Evolutionary conservation across 1,284 basidiomycete species (phyloP), one percentile per base, ranked within the genome.

Genomic region (Ceratobasidium sp.): DNA sequence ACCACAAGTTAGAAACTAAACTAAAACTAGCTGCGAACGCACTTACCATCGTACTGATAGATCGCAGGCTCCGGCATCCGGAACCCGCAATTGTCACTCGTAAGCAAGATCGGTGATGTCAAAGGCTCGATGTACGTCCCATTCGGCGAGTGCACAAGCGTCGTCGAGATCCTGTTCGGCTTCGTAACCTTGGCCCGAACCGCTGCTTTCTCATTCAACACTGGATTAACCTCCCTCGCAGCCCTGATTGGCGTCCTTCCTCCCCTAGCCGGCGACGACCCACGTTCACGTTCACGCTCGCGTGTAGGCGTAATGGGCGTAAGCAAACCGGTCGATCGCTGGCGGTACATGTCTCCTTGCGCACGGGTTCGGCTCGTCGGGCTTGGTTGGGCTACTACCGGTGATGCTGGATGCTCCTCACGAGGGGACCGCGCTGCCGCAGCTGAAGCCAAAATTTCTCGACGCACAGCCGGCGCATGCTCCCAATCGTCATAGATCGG

Each of bases 31-130:
- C 1, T 6, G 22, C 29, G 11, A 64, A 64, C 31, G 19, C 56
- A 45, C 69, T 29, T 27, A 72, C 69, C 69, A 60, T 72, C 69
- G 36, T 72, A 72, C 29, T 72, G 69, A 62, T 72, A 72, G 17
- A 72, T 47, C n/a, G 56, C 60, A 27, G 44, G 44, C 29, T 72
- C 69, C 4, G 57, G 57, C 11, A 60, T 15, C 14, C 69, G 44
- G 14, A 45, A 22, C n/a, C 45, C 31, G 19, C 51, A 62, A 31
- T 72, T 72, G 27, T 72, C 69, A n/a, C 56, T 60, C 14, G 69
- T 57, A 17, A 72, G 57, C 29, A 72, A 47, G 22, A 72, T 72
- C 27, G 69, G 69, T 14, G 69, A 72, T 24, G 57, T n/a, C 27
- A 72, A 31, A 1, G 69, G 45, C 41, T 72, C 50, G 17, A 60